Conservation (phyloP, 495 filamentous ascomycete species). For the Trichocladium antarcticum region DNA sequence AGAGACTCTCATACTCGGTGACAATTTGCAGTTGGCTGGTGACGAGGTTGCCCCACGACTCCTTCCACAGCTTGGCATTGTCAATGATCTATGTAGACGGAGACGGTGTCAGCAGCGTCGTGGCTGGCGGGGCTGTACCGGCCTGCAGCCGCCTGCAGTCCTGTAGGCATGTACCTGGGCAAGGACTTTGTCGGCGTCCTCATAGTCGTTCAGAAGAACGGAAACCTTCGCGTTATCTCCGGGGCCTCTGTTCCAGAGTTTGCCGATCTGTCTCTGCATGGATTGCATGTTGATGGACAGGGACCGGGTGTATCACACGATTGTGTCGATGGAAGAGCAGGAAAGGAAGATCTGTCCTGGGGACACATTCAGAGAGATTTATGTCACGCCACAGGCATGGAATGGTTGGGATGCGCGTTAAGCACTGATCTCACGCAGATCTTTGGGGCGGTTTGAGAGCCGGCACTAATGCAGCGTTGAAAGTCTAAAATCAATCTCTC, state of each 20-base stretch:
- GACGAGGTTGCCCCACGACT: slow-evolving; percentile 70
- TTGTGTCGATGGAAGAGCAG: background rate
- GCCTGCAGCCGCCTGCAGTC: background rate
- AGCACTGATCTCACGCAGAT: too few species aligned
- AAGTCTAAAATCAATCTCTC: too few species aligned
- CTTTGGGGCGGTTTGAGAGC: too few species aligned
- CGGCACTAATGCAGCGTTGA: too few species aligned
- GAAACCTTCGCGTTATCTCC: slow-evolving; percentile 72
- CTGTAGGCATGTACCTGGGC: slow-evolving; percentile 42
- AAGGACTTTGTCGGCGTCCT: slow-evolving; percentile 71
- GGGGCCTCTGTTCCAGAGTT: slow-evolving; percentile 53
- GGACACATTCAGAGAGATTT: too few species aligned
- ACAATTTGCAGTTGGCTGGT: slow-evolving; percentile 57
- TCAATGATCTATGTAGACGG: slow-evolving; percentile 60
- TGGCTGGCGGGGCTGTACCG: background rate
- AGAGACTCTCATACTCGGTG: slow-evolving; percentile 65
- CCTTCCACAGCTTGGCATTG: slow-evolving; percentile 69
- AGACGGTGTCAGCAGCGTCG: slow-evolving; percentile 7
- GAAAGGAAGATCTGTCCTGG: background rate
- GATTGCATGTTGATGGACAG: slow-evolving; percentile 53
- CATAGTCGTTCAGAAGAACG: slow-evolving; percentile 68
- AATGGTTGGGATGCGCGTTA: too few species aligned
- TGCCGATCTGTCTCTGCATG: slow-evolving; percentile 65
- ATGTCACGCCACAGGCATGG: too few species aligned
- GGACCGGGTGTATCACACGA: background rate